Percentiles rank a stretch among this genome's conserved stretches.
Evolutionary conservation across 2,329 filamentous ascomycete species (phyloP).

Genomic region (Aureobasidium sp.): DNA sequence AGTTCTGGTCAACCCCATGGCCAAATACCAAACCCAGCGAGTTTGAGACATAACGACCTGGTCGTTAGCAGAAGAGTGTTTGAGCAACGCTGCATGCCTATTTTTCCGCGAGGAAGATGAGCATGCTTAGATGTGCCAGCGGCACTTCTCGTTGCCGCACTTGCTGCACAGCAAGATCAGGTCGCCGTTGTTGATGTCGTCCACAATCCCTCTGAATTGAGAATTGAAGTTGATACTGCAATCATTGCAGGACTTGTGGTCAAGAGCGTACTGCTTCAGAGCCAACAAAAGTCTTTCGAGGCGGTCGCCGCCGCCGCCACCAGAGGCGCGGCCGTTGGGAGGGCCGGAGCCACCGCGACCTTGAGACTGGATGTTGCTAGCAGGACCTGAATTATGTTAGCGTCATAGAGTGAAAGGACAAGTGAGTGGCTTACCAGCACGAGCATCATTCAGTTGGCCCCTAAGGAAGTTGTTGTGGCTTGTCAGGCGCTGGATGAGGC

Average conservation of each 20-base stretch:
- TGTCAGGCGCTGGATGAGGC: background rate
- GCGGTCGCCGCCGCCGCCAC: background rate
- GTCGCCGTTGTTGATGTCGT: background rate
- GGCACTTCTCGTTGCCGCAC: slow-evolving; percentile 1
- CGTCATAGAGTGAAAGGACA: background rate
- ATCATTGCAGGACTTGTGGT: slow-evolving; percentile 1
- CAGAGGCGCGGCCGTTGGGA: background rate
- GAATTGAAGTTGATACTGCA: slow-evolving; percentile 1
- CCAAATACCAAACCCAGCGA: background rate
- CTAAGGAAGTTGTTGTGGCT: background rate
- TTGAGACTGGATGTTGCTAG: background rate
- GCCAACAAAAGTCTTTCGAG: background rate
- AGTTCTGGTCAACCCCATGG: background rate
- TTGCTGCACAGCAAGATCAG: background rate
- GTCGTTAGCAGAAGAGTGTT: background rate
- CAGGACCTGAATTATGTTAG: background rate
- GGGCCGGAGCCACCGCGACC: background rate
- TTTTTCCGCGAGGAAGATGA: background rate
- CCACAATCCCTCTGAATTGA: background rate
- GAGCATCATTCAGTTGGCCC: background rate
- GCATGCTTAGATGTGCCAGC: background rate
- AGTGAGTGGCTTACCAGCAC: background rate
- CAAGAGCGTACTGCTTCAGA: background rate
- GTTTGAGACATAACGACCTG: background rate
- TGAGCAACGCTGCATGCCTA: background rate